Evolutionary conservation across 108 stramenopile genomes (phyloP).

Genomic region (Nitzschia inconspicua): DNA sequence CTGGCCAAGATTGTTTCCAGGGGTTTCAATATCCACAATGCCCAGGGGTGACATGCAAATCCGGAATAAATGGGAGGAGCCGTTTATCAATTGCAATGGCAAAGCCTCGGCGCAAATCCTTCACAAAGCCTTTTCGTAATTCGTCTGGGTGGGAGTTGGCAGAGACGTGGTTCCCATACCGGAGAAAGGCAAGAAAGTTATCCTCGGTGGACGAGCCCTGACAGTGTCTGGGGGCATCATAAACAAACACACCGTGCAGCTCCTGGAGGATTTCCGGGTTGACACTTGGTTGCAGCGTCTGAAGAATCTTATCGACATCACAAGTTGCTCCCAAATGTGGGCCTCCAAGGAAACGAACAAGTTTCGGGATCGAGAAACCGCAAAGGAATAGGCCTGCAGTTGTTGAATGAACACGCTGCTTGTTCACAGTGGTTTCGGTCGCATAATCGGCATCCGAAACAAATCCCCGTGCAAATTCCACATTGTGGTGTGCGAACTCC

Average conservation of each 20-base stretch:
- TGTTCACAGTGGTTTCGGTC: background rate
- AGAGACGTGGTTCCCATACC: slow-evolving; percentile 18
- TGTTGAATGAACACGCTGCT: background rate
- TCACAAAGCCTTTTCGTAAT: background rate
- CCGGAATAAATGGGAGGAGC: background rate
- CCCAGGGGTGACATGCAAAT: slow-evolving; percentile 5
- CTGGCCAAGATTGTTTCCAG: background rate
- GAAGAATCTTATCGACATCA: background rate
- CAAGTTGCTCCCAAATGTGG: background rate
- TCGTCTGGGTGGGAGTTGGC: background rate
- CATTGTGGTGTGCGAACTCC: background rate
- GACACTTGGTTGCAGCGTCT: background rate
- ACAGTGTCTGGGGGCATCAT: background rate
- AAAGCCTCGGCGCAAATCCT: background rate
- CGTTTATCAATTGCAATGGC: background rate
- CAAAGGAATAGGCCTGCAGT: slow-evolving; percentile 3
- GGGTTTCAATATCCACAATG: background rate
- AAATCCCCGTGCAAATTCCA: background rate
- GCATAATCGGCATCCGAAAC: background rate
- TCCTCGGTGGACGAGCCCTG: background rate
- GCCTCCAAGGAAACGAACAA: slow-evolving; percentile 2
- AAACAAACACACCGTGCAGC: background rate
- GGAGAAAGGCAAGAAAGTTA: slow-evolving; percentile 5
- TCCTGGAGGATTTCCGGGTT: background rate
- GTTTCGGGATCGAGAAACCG: background rate